Evolutionary conservation across 1,284 basidiomycete genomes (phyloP).

Genomic region (Waitea zeae): DNA sequence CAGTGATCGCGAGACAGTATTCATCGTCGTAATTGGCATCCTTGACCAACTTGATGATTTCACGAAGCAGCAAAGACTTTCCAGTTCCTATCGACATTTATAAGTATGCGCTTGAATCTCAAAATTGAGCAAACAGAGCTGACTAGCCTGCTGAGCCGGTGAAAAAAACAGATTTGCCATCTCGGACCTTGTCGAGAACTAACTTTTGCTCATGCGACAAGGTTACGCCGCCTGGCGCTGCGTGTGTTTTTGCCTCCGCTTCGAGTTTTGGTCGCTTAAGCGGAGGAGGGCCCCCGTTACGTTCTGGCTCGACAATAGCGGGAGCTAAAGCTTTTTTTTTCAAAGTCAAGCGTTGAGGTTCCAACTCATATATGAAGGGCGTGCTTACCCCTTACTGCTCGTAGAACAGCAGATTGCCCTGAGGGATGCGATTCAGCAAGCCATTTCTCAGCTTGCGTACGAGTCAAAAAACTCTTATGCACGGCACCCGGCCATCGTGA

Average conservation of each 20-base stretch:
- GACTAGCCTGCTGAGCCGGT: slow-evolving; percentile 56
- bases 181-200: slow-evolving; percentile 35
- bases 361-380: too few species aligned
- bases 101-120: not conserved
- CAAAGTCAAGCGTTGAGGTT: too few species aligned
- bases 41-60: slow-evolving; percentile 49
- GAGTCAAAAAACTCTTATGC: slow-evolving; percentile 29
- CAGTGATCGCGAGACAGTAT: slow-evolving; percentile 34
- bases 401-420: too few species aligned
- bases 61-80: slow-evolving; percentile 85
- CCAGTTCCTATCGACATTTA: slow-evolving; percentile 59
- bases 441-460: slow-evolving; percentile 26
- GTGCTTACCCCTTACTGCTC: too few species aligned
- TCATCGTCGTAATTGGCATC: slow-evolving; percentile 3
- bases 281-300: too few species aligned
- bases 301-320: too few species aligned
- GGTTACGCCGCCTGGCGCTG: too few species aligned
- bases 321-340: too few species aligned
- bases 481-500: slow-evolving; percentile 25
- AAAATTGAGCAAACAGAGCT: not conserved
- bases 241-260: too few species aligned
- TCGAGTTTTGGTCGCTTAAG: too few species aligned
- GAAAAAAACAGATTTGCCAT: slow-evolving; percentile 59
- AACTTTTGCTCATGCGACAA: slow-evolving; percentile 36
- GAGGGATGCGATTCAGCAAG: too few species aligned